These are phyloP conservation scores for Zea luxurians DNA, from an alignment of 176 grass and related monocot species.

Conservation along the genomic window DNA sequence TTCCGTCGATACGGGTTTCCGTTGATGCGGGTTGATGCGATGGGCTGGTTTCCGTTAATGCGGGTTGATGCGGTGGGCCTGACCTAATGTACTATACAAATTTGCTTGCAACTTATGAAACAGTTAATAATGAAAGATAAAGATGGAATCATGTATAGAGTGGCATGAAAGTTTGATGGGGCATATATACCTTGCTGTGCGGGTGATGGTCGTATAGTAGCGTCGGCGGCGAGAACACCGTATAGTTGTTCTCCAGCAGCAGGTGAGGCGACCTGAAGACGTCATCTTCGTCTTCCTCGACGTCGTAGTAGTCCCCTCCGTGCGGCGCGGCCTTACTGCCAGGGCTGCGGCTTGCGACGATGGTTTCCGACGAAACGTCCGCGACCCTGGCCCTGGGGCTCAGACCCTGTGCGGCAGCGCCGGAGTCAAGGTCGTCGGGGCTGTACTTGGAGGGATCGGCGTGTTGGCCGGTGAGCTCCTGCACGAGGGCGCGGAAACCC, in stretches of 20 bases:
- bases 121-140: too few relatives aligned
- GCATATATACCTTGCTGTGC: constrained; percentile 45
- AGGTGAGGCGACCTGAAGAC: constrained; percentile 39
- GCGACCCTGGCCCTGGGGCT: constrained; percentile 32
- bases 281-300: constrained; percentile 9
- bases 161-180: background rate
- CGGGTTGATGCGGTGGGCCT: background rate
- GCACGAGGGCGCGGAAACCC: constrained; percentile 72
- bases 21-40: too few relatives aligned
- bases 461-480: constrained; percentile 81
- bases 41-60: too few relatives aligned
- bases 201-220: constrained; percentile 54
- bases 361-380: constrained; percentile 18
- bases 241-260: constrained; percentile 50
- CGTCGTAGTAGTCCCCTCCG: background rate
- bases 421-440: constrained; percentile 7
- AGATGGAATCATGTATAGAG: background rate
- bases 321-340: background rate
- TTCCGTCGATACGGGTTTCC: background rate
- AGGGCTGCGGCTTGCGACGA: constrained; percentile 10
- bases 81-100: background rate
- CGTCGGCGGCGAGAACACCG: constrained; percentile 50
- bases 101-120: background rate
- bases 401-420: background rate
- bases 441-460: constrained; percentile 63